Conservation (phyloP, 176 grass and related monocot genomes). For the Carex scoparia region DNA sequence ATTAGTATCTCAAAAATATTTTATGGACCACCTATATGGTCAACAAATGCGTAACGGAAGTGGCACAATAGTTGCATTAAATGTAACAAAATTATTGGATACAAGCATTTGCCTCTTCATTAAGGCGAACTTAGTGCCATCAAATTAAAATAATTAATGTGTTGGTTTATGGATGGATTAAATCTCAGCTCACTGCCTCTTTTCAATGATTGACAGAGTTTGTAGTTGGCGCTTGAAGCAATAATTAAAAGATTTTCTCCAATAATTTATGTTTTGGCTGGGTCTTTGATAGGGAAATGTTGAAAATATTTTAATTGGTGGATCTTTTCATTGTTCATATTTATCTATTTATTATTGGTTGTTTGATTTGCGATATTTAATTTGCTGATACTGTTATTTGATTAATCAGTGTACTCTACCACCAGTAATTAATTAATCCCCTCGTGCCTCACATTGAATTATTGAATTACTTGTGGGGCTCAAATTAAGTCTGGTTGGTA, state of each 20-base stretch:
- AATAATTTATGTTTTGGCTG: background rate
- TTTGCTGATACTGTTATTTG: background rate
- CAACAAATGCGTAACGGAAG: constrained; percentile 15
- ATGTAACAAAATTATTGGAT: constrained; percentile 7
- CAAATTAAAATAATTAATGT: constrained; percentile 1
- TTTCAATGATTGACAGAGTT: background rate
- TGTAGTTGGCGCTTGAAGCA: constrained; percentile 4
- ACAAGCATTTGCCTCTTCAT: constrained; percentile 9
- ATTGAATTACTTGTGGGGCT: background rate
- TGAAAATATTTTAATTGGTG: background rate
- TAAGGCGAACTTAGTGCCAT: constrained; percentile 1
- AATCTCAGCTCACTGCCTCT: background rate
- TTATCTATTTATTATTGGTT: background rate
- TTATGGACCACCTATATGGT: background rate
- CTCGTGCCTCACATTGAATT: background rate
- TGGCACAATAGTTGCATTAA: constrained; percentile 7
- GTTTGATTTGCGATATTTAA: background rate
- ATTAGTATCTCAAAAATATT: background rate
- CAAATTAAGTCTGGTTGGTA: background rate
- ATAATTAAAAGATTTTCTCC: background rate
- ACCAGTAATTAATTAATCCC: background rate
- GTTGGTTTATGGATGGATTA: background rate
- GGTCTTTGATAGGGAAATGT: background rate
- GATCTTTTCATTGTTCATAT: background rate
- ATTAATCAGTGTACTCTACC: background rate